Evolutionary conservation across 2,329 filamentous ascomycete genomes (phyloP).

Genomic region (Neobulgaria alba): DNA sequence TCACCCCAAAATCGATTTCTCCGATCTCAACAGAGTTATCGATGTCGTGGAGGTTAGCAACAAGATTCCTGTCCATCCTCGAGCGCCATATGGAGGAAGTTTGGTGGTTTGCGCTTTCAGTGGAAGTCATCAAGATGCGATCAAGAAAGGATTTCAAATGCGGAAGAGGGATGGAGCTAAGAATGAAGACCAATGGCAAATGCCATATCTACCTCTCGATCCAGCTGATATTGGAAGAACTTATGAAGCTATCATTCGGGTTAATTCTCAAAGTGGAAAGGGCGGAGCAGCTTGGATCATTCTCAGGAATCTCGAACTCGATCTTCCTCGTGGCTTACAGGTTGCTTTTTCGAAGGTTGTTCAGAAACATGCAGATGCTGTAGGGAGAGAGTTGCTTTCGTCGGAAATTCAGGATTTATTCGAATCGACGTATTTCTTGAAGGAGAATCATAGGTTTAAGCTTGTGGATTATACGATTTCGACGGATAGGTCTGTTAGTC

Average conservation of each 20-base stretch:
- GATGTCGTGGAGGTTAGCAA: conserved; percentile 85
- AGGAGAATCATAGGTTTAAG: conserved; percentile 73
- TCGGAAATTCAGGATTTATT: conserved; percentile 84
- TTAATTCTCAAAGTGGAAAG: conserved; percentile 95
- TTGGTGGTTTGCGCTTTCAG: conserved; percentile 90
- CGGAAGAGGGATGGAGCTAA: conserved; percentile 53
- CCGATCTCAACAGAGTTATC: conserved; percentile 77
- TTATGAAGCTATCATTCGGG: conserved; percentile 96
- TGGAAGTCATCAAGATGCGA: conserved; percentile 89
- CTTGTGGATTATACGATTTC: conserved; percentile 89
- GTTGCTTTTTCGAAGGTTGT: conserved; percentile 85
- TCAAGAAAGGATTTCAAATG: conserved; percentile 80
- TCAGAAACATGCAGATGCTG: conserved; percentile 68
- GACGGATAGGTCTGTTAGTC: conserved; percentile 70
- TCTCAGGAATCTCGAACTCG: conserved; percentile 77
- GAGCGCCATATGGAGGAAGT: conserved; percentile 83
- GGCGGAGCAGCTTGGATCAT: conserved; percentile 94
- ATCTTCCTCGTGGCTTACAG: conserved; percentile 86
- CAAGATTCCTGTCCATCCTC: conserved; percentile 87
- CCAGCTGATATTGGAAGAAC: conserved; percentile 88
- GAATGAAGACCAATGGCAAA: conserved; percentile 65
- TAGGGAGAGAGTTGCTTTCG: conserved; percentile 76
- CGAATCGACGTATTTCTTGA: conserved; percentile 77
- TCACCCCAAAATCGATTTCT: conserved; percentile 80
- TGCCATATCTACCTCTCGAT: conserved; percentile 89